Evolutionary conservation across 1,284 basidiomycete genomes (phyloP).

Genomic region (Ustilago crameri): DNA sequence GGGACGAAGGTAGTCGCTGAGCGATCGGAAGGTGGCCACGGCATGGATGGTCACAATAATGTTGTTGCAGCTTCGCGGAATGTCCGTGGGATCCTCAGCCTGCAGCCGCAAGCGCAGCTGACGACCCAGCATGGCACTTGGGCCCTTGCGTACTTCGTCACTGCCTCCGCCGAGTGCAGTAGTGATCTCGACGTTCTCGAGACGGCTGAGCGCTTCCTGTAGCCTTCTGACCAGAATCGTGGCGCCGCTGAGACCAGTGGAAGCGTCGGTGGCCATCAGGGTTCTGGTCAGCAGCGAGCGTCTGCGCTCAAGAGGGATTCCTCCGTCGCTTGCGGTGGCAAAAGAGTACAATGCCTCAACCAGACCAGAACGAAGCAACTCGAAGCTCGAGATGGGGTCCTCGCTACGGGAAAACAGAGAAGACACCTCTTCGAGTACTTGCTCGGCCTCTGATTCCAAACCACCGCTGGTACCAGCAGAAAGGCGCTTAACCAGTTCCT

Average conservation of each 20-base stretch:
- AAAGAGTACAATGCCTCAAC: conserved; percentile 87
- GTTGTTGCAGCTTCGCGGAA: conserved; percentile 60
- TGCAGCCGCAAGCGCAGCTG: conserved; percentile 62
- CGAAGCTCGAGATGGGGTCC: conserved; percentile 89
- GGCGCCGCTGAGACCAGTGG: conserved; percentile 32
- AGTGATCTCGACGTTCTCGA: conserved; percentile 62
- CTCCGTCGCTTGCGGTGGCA: conserved; percentile 73
- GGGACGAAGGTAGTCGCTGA: conserved; percentile 65
- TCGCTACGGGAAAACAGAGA: conserved; percentile 79
- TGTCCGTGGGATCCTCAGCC: conserved; percentile 57
- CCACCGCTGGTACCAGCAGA: conserved; percentile 70
- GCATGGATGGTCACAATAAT: conserved; percentile 65
- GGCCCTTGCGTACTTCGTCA: conserved; percentile 54
- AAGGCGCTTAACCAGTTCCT: conserved; percentile 44
- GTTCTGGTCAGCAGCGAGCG: conserved; percentile 48
- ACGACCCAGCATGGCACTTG: conserved; percentile 55
- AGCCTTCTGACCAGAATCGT: conserved; percentile 53
- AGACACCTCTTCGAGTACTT: conserved; percentile 78
- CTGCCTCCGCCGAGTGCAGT: conserved; percentile 45
- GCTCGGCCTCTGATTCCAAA: conserved; percentile 45
- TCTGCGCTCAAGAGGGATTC: conserved; percentile 37
- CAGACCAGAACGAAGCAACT: conserved; percentile 90
- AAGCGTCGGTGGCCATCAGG: conserved; percentile 38
- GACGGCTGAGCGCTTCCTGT: conserved; percentile 63
- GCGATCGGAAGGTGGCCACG: conserved; percentile 62